Conservation (phyloP, 352 stramenopile genomes). For the Phytophthora sansomeana region DNA sequence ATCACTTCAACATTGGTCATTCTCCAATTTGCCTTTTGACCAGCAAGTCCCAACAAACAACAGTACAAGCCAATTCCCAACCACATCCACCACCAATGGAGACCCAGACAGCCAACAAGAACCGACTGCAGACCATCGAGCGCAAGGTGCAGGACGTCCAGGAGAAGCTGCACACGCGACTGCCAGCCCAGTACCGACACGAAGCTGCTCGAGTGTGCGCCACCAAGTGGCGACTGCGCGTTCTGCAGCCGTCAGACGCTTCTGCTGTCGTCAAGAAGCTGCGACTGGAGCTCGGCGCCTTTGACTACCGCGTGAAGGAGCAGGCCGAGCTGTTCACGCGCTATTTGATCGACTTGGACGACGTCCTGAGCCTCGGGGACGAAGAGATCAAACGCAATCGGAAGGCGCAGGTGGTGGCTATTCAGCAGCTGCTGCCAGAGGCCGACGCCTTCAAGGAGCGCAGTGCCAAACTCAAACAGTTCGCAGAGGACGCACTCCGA, state of each 20-base stretch:
- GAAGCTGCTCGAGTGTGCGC: slow-evolving; percentile 44
- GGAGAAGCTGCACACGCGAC: slow-evolving; percentile 43
- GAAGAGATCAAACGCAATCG: slow-evolving; percentile 53
- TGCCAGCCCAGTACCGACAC: slow-evolving; percentile 46
- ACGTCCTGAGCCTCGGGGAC: slow-evolving; percentile 70
- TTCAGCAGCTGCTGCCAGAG: slow-evolving; percentile 53
- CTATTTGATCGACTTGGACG: slow-evolving; percentile 61
- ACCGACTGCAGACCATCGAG: slow-evolving; percentile 53
- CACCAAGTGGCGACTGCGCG: slow-evolving; percentile 58
- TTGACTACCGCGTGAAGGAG: slow-evolving; percentile 67
- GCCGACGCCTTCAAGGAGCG: slow-evolving; percentile 57
- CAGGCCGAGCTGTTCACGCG: slow-evolving; percentile 70
- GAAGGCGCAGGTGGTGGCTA: slow-evolving; percentile 59
- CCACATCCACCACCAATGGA: slow-evolving; percentile 32
- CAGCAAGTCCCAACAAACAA: slow-evolving; percentile 31
- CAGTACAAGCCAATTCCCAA: slow-evolving; percentile 6
- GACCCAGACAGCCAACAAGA: slow-evolving; percentile 40
- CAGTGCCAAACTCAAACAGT: slow-evolving; percentile 53
- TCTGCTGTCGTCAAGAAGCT: slow-evolving; percentile 43
- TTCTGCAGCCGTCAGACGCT: slow-evolving; percentile 12
- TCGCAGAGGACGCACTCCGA: slow-evolving; percentile 44
- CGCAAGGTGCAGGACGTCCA: slow-evolving; percentile 53
- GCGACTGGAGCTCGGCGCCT: slow-evolving; percentile 61
- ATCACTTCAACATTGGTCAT: slow-evolving; percentile 38
- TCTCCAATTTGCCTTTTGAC: slow-evolving; percentile 36